Conservation (phyloP, 257 asterid species). For the Prunella vulgaris region DNA sequence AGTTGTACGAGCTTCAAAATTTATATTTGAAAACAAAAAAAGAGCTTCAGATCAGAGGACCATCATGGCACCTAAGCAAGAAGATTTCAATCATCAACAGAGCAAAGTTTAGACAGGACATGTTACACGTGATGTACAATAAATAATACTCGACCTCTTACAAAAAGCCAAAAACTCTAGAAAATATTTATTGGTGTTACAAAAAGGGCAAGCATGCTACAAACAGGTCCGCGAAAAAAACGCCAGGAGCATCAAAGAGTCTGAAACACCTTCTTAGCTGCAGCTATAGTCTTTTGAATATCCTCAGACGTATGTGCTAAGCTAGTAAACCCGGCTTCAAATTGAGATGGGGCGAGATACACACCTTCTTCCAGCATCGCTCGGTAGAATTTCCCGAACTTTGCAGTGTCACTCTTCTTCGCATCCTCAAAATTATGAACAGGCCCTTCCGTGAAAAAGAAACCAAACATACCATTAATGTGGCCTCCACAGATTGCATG, state of each 20-base stretch:
- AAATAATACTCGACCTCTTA: conserved; percentile 19
- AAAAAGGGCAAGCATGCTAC: conserved; percentile 19
- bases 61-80: background rate
- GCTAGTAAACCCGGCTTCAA: conserved; percentile 97
- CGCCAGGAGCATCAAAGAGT: conserved; percentile 30
- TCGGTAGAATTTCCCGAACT: conserved; percentile 67
- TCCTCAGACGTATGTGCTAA: conserved; percentile 79
- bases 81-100: background rate
- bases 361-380: conserved; percentile 98
- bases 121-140: conserved; percentile 19
- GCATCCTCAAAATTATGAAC: conserved; percentile 80
- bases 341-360: conserved; percentile 93
- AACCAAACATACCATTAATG: conserved; percentile 91
- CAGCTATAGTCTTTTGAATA: conserved; percentile 71
- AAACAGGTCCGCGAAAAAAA: conserved; percentile 1
- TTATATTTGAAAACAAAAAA: too few species aligned
- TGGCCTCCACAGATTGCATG: conserved; percentile 86
- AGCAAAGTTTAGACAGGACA: background rate
- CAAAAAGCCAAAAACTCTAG: conserved; percentile 18
- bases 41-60: background rate
- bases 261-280: conserved; percentile 80
- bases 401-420: conserved; percentile 80
- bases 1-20: too few species aligned
- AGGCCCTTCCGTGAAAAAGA: conserved; percentile 89
- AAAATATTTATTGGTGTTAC: conserved; percentile 20